Evolutionary conservation across 2,329 filamentous ascomycete genomes (phyloP), one percentile per base, ranked within the genome.

Genomic region (Pestalotiopsis sp.): DNA sequence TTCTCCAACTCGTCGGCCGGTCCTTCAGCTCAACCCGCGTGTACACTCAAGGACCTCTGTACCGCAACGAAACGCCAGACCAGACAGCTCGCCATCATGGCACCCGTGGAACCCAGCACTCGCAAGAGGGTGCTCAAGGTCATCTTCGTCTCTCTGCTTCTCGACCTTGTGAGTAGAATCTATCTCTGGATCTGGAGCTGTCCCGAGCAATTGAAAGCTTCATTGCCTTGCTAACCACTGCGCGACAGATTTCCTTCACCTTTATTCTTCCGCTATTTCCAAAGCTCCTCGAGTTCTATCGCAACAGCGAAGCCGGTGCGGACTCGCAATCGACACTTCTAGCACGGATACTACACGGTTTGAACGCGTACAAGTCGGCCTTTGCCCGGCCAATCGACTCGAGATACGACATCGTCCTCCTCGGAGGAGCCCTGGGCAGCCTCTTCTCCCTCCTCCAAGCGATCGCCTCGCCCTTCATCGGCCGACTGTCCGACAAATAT

Each of bases 241-340:
- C 38, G 14, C 20, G 38, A 68, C 63, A 98, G 95, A 93, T 98
- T 76, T 98, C 95, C 68, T 99, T 99, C 80, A 99, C 96, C 38
- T 98, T 99, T 79, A 98, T 98, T 78, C 91, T 99, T 9, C 96
- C 96, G 0, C 89, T 99, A 45, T 99, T 98, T 79, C 96, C 95
- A 7, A 95, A 94, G 69, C 91, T 99, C 59, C 92, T 98, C 81
- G 92, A 97, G 76, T 98, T 98, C 87, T 99, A 98, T 84, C 93
- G 94, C 82, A 91, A 93, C 78, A 90, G 91, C 81, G 95, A 98
- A 81, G 87, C 87, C 56, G 76, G 82, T 57, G 78, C 80, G 14
- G 75, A 79, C 63, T 82, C 83, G 67, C 82, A 80, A 64, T 78
- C 80, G n/a, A 81, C 72, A 78, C 82, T 97, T 39, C 90, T 99